Conservation (phyloP, 257 asterid genomes). For the Nicotiana noctiflora region DNA sequence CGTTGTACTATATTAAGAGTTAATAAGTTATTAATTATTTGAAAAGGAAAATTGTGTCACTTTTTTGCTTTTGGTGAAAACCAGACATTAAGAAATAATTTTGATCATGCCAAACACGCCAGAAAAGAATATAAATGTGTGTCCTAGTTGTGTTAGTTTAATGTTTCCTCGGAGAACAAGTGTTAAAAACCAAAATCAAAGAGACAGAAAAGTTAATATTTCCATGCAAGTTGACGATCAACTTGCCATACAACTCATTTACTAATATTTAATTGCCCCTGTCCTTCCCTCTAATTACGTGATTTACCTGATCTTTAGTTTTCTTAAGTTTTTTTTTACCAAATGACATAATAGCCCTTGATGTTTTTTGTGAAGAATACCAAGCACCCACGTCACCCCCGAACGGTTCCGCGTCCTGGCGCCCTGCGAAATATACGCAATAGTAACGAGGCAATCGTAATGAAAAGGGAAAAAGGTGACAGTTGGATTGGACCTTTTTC, state of each 20-base stretch:
- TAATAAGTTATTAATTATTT: too few species aligned
- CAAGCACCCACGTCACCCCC: neutral
- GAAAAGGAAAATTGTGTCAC: too few species aligned
- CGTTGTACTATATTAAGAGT: too few species aligned
- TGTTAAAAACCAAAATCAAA: neutral
- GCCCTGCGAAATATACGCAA: neutral
- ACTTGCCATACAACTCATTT: conserved; percentile 36
- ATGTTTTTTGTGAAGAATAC: neutral
- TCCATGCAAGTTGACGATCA: conserved; percentile 54
- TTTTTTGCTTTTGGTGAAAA: neutral
- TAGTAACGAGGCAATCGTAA: neutral
- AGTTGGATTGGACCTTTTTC: too few species aligned
- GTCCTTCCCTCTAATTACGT: conserved; percentile 21
- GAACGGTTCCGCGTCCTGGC: neutral
- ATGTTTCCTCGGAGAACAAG: conserved; percentile 16
- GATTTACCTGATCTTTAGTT: conserved; percentile 1
- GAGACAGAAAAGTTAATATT: conserved; percentile 12
- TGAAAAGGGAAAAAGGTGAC: neutral
- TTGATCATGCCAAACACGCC: neutral
- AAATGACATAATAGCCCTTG: conserved; percentile 20
- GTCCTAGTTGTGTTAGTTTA: conserved; percentile 29
- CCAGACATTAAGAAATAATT: too few species aligned
- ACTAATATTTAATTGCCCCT: conserved; percentile 21
- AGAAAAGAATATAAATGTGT: neutral
- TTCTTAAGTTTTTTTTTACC: neutral